Conservation (phyloP, 768 basidiomycete species). For the Amanita inopinata region DNA sequence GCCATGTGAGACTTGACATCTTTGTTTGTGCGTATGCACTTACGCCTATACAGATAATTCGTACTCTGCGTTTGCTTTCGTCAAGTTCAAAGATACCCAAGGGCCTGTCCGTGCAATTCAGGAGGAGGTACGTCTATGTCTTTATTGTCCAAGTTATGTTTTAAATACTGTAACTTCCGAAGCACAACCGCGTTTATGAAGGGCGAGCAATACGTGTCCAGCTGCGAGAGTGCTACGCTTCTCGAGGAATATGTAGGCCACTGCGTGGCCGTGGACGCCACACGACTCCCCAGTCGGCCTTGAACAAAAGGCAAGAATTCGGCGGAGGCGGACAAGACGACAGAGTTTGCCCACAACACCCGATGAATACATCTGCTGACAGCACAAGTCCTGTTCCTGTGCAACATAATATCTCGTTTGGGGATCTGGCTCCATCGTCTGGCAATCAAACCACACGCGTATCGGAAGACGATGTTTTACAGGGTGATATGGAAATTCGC, state of each 20-base stretch:
- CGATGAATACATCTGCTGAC: neutral
- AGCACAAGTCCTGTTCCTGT: neutral
- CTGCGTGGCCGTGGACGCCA: constrained; percentile 36
- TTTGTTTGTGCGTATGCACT: constrained; percentile 2
- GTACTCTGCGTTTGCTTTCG: constrained; percentile 69
- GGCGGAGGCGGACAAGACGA: neutral
- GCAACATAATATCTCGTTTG: neutral
- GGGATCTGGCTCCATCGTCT: neutral
- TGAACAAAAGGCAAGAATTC: neutral
- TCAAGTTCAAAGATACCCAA: constrained; percentile 57
- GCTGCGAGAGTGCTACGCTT: constrained; percentile 56
- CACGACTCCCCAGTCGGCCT: constrained; percentile 5
- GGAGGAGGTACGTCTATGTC: constrained; percentile 40
- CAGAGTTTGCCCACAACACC: neutral
- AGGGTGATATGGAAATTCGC: neutral
- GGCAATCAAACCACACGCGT: neutral
- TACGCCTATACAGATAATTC: constrained; percentile 38
- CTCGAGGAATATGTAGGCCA: constrained; percentile 38
- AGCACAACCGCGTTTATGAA: constrained; percentile 64
- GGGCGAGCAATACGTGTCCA: constrained; percentile 72
- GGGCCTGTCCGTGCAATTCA: constrained; percentile 57
- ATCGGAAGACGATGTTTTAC: neutral
- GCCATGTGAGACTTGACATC: constrained; percentile 34
- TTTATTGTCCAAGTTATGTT: neutral
- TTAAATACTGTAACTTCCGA: constrained; percentile 1